Evolutionary conservation across 208 protist species (phyloP), one percentile per base, ranked within the genome.

Genomic region (Herpetomonas tarakana): DNA sequence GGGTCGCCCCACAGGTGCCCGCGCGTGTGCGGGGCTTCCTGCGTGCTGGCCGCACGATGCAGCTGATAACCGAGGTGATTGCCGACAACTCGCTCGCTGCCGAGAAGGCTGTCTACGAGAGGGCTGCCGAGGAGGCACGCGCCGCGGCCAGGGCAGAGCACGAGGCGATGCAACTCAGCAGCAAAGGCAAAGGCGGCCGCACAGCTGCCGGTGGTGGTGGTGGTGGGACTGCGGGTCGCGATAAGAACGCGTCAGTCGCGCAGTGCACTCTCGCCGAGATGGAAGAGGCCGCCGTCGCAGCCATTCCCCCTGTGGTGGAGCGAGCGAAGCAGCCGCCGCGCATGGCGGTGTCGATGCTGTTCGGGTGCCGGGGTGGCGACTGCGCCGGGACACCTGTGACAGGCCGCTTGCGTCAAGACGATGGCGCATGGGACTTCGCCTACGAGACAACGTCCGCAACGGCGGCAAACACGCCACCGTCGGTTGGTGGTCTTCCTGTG

Each of bases 61-160:
- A 51, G 30, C 68, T 91, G 47, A 66, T 83, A 39, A 76, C 81
- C 28, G 77, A 85, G 35, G 82, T 90, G 25, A 59, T 77, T 0
- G 85, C 78, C 0, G 85, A 90, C 53, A 91, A 92, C 73, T 63
- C 64, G 2, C 44, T 52, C 35, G 88, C 74, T 0, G 82, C 79
- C 9, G 78, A 76, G 41, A 28, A 63, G 9, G 75, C 57, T 0
- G 52, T 70, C 2, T 80, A 91, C 57, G 60, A 52, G 3, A 25
- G 47, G 7, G 82, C 81, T 11, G 67, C 89, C 9, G 76, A 74
- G 22, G 52, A 57, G 9, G 88, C 83, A 6, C 76, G 74, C 53
- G 58, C 68, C 31, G 63, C 73, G 19, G 88, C 88, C 2, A 65
- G 74, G 51, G 63, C 58, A 14, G 82, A 90, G 65, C 76, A 78